Base-by-base conservation (phyloP, 441 rosid species). In the Daphne laureola region DNA sequence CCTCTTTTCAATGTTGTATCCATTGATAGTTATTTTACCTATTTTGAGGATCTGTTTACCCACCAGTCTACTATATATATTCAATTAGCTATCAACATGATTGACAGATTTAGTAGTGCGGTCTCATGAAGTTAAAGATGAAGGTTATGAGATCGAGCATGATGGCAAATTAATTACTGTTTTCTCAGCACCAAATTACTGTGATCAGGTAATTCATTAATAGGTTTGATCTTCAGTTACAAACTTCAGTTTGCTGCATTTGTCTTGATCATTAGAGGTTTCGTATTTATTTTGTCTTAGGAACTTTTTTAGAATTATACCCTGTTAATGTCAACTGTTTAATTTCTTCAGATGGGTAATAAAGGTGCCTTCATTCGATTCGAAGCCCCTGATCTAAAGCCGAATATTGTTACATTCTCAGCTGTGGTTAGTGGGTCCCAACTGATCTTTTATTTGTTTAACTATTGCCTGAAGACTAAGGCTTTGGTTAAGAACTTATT, bases 101-200 rank as follows among this genome's bases (percentile, higher is more conserved):
- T 65, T 59, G 17, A 49, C 80, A 92, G 99, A 93, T 48, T 65
- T 93, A 57, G 71, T 93, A 36, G 87, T 93, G 60, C 83, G 99
- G 14, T 93, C 99, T 15, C 99, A 93, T 55, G 99, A 93, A 78
- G 96, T 93, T 1, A 93, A 93, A 79, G 97, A 90, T 35, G 99
- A 93, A 80, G 99, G 95, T 26, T 90, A 90, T 63, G 97, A 93
- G 67, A 83, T 93, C 13, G 99, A 93, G 67, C 99, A 87, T 75
- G 96, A 87, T 36, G 99, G 99, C 51, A 90, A 87, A 73, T 93
- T 90, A 52, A 87, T 93, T 61, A 93, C 99, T 0, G 96, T 93
- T 46, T 93, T 90, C 71, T 93, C 99, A 55, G 99, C 99, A 1
- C 97, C 99, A 77, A 93, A 93, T 65, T 93, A 93, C 65, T 93